These are phyloP conservation scores for Ailanthus altissimus DNA, from an alignment of 345 rosid genomes.

Conservation along the genomic window DNA sequence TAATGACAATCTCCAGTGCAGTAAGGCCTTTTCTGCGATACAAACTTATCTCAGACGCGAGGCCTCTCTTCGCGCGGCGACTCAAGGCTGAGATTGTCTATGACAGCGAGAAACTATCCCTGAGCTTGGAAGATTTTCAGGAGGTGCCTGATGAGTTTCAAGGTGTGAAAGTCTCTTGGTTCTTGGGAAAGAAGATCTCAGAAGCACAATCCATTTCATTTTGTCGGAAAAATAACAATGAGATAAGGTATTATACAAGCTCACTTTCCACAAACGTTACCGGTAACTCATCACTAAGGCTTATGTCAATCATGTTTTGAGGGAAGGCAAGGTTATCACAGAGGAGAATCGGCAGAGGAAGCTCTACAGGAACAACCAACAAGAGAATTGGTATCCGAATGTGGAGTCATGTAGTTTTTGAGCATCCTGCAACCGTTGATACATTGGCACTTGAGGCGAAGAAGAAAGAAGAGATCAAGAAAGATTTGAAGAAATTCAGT, in stretches of 20 bases:
- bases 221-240: not conserved
- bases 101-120: not conserved
- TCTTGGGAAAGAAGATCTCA: not conserved
- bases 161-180: constrained; percentile 26
- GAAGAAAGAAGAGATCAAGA: constrained; percentile 40
- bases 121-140: constrained; percentile 19
- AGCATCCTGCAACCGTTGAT: constrained; percentile 39
- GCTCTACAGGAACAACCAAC: constrained; percentile 22
- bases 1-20: constrained; percentile 4
- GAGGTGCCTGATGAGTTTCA: constrained; percentile 12
- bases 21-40: constrained; percentile 22
- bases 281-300: not conserved
- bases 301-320: not conserved
- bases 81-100: constrained; percentile 14
- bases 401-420: constrained; percentile 41
- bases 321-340: constrained; percentile 16
- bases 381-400: not conserved
- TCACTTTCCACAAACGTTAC: not conserved
- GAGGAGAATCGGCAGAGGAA: constrained; percentile 20
- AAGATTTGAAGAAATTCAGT: constrained; percentile 38
- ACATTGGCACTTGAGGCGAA: constrained; percentile 39
- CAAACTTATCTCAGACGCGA: constrained; percentile 24
- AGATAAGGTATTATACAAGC: constrained; percentile 12
- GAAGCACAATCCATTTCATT: not conserved
- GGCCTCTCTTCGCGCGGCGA: constrained; percentile 13